These are phyloP conservation scores for Rhodotorula sp. DNA, from an alignment of 1,284 basidiomycete species.

Conservation along the genomic window DNA sequence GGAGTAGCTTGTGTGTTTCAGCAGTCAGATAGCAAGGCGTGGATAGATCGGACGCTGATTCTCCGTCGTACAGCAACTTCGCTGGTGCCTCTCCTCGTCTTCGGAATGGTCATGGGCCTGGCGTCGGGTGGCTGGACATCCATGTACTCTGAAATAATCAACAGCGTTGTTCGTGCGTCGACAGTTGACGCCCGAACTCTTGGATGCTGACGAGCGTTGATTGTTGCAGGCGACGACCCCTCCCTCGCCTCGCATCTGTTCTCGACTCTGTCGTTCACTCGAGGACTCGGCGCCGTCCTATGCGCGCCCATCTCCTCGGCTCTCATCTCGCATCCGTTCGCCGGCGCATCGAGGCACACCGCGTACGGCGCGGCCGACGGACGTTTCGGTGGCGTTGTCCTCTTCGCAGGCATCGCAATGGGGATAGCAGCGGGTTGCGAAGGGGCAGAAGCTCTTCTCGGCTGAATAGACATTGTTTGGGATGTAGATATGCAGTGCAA, in stretches of 20 bases:
- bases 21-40: no score
- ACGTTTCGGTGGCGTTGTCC: constrained; percentile 19
- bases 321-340: constrained; percentile 36
- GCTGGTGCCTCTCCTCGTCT: constrained; percentile 50
- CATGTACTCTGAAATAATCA: constrained; percentile 50
- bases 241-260: constrained; percentile 49
- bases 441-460: background rate
- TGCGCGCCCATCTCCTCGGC: constrained; percentile 54
- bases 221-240: constrained; percentile 50
- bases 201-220: background rate
- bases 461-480: background rate
- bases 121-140: constrained; percentile 52
- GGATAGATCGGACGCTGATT: background rate
- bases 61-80: constrained; percentile 42
- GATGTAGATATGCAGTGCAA: background rate
- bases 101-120: constrained; percentile 50
- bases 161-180: constrained; percentile 38
- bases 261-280: constrained; percentile 51
- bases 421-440: constrained; percentile 18
- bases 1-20: constrained; percentile 45
- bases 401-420: constrained; percentile 15
- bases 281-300: constrained; percentile 54
- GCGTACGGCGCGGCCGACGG: constrained; percentile 24
- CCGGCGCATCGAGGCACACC: background rate
- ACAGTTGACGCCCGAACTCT: background rate